Base-by-base conservation (phyloP, 148 eudicot genomes). In the Drosera capensis region DNA sequence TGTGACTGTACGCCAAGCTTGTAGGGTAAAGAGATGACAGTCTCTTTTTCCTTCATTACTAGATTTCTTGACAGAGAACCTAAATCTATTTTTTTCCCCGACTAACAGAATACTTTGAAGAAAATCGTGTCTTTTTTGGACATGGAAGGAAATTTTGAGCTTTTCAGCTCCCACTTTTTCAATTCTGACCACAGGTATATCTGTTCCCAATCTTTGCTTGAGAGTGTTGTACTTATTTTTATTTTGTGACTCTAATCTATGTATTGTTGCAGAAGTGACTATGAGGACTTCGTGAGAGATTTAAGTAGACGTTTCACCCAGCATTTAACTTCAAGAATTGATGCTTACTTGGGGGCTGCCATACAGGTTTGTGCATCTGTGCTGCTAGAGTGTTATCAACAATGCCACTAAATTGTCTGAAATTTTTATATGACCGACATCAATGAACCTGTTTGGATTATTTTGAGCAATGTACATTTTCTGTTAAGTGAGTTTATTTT, bases 241-340 rank as follows among this genome's bases (percentile, higher is more conserved):
- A 22, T 36, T 41, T 23, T 46, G 9, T 48, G 42, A 14, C 36
- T 15, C 40, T 46, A 25, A 12, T 47, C 8, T 43, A 31, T 60
- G 40, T 45, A 62, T 48, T 30, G 26, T 43, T 43, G 24, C 74
- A 90, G 97, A 67, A 71, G 82, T 42, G 95, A 84, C 67, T 90
- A 90, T 71, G 95, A 90, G 68, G 97, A 90, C 60, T 80, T 90
- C 46, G 75, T 90, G 38, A 71, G 83, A 64, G 93, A 90, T 31
- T 50, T 84, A 14, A 50, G 93, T 14, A 75, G 64, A 64, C 84
- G 64, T 61, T 59, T 80, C 29, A 63, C 67, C 58, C 95, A 71
- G 38, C 68, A 75, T 56, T 54, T 78, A 68, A 58, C 79, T 45
- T 59, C 93, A 40, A 81, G 87, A 67, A 59, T 80, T 34, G 84